Evolutionary conservation across 345 rosid species (phyloP).

Genomic region (Eucalyptus sp.): DNA sequence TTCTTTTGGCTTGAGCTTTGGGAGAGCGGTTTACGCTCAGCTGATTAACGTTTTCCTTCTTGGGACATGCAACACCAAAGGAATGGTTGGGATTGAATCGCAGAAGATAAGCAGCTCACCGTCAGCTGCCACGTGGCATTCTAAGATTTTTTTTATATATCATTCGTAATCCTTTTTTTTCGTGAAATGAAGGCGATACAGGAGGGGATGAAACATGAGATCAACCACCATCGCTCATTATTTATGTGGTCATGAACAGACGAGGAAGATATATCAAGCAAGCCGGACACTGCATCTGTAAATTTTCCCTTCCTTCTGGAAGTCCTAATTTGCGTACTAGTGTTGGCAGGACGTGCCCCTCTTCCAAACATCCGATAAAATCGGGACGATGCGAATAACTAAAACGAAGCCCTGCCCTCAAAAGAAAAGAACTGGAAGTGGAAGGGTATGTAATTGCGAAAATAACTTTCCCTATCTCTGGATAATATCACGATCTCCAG

Average conservation of each 20-base stretch:
- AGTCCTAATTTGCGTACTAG: background rate
- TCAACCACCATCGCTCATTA: slow-evolving; percentile 18
- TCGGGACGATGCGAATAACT: background rate
- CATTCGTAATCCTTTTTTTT: background rate
- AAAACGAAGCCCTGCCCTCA: background rate
- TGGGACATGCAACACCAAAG: background rate
- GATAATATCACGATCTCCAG: background rate
- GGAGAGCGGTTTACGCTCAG: background rate
- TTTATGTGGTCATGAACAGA: slow-evolving; percentile 19
- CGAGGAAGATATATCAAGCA: background rate
- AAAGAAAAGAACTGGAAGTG: background rate
- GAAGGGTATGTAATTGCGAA: background rate
- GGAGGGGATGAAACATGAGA: background rate
- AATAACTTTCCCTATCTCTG: background rate
- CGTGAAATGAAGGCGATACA: slow-evolving; percentile 1
- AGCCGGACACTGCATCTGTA: background rate
- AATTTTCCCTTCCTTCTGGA: background rate
- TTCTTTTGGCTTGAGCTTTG: background rate
- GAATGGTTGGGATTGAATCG: background rate
- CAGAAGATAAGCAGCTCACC: background rate
- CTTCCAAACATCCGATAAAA: background rate
- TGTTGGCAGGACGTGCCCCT: background rate
- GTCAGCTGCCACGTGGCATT: background rate
- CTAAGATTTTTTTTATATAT: background rate
- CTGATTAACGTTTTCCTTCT: background rate